A percentile compares a stretch with the other conserved stretches of the same genome.
phyloP scores from a whole-genome alignment of 1,284 basidiomycete species.

The Leucocoprinus gongylophorus region DNA sequence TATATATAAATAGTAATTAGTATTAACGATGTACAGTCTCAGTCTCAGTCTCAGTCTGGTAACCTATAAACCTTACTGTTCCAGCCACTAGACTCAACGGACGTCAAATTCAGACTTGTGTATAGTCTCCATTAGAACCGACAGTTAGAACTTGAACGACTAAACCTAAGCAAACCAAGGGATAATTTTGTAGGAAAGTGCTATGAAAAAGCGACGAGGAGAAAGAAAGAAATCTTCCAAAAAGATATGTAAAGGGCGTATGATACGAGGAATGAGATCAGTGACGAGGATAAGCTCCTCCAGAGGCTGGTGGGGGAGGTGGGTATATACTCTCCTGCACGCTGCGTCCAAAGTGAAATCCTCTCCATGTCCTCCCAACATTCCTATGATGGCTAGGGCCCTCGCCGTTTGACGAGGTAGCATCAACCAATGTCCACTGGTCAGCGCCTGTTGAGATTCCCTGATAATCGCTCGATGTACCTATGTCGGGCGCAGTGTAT shows the following conservation, averaged over 20 bases:
- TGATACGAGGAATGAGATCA: slow-evolving; percentile 6
- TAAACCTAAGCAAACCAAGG: no score
- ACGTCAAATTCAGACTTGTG: no score
- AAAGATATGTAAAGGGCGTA: not conserved
- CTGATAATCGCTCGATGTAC: not conserved
- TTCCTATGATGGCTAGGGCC: slow-evolving; percentile 1
- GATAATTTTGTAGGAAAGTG: no score
- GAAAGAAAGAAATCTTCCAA: not conserved
- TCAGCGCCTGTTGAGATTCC: not conserved
- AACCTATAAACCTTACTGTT: no score
- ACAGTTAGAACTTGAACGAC: no score
- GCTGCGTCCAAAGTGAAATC: slow-evolving; percentile 8
- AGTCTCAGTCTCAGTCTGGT: no score
- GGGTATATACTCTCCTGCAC: not conserved
- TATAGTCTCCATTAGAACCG: no score
- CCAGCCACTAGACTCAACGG: no score
- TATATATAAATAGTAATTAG: no score
- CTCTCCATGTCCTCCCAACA: slow-evolving; percentile 8
- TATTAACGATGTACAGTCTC: no score
- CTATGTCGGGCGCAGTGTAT: not conserved
- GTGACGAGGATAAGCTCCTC: slow-evolving; percentile 2
- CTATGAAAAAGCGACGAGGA: not conserved
- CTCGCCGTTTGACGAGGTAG: not conserved
- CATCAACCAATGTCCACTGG: slow-evolving; percentile 5
- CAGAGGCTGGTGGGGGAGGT: not conserved